These are phyloP conservation scores for Bocquillonia castaneifolia DNA, from an alignment of 441 rosid species.

Conservation along the genomic window DNA sequence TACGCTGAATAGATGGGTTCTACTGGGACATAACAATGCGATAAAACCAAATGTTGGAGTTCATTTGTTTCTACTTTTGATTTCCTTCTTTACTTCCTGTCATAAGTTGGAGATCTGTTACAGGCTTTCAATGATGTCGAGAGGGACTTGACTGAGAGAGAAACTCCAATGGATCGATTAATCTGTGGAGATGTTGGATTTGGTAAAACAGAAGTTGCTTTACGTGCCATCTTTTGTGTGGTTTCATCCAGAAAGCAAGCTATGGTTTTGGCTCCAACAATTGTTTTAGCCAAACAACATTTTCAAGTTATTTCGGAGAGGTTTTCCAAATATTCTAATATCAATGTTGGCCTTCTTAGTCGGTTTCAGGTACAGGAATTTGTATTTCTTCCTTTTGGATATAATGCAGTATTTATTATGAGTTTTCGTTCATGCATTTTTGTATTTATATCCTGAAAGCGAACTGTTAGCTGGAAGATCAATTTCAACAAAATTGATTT, in stretches of 20 bases:
- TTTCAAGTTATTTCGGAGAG: conserved; percentile 79
- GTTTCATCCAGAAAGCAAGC: conserved; percentile 88
- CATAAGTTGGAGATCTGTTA: conserved; percentile 25
- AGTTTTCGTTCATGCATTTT: not conserved
- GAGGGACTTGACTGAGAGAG: conserved; percentile 84
- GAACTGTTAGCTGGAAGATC: conserved; percentile 4
- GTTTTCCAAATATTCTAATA: conserved; percentile 52
- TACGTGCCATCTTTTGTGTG: conserved; percentile 87
- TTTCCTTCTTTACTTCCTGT: conserved; percentile 4
- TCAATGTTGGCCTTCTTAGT: conserved; percentile 81
- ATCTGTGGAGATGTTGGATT: conserved; percentile 98
- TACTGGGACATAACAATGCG: no score
- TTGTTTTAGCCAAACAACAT: conserved; percentile 94
- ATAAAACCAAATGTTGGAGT: not conserved
- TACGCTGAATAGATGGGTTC: no score
- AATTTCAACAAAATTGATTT: conserved; percentile 5
- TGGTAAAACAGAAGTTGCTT: conserved; percentile 97
- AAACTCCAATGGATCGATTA: conserved; percentile 94
- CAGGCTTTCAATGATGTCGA: conserved; percentile 95
- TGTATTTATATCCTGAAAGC: not conserved
- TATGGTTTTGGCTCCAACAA: conserved; percentile 94
- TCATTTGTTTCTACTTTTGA: not conserved
- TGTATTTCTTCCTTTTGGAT: conserved; percentile 1
- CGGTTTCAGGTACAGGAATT: conserved; percentile 78
- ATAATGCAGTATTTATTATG: not conserved